Conservation (phyloP, 129 eudicot genomes). For the Apium graveolens region DNA sequence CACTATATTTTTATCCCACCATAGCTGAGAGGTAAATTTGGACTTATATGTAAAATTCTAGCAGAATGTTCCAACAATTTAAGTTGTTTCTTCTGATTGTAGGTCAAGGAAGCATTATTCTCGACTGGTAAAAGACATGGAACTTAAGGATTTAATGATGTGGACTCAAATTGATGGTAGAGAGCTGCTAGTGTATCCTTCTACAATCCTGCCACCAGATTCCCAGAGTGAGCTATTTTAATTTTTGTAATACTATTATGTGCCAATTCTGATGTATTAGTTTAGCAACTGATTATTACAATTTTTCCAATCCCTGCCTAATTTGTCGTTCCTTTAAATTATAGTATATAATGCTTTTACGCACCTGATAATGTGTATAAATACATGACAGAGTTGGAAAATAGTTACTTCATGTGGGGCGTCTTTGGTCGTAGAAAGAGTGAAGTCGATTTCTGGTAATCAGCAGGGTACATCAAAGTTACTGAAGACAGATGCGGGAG, state of each 20-base stretch:
- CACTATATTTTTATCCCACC: conserved; percentile 1
- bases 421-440: not conserved
- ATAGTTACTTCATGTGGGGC: conserved; percentile 8
- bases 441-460: no score
- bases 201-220: not conserved
- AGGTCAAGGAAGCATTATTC: not conserved
- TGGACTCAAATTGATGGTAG: not conserved
- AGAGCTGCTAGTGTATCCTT: conserved; percentile 5
- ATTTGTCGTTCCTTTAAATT: not conserved
- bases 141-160: conserved; percentile 2
- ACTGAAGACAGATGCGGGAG: not conserved
- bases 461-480: not conserved
- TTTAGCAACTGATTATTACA: not conserved
- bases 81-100: not conserved
- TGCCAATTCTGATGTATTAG: not conserved
- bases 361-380: not conserved
- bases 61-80: not conserved
- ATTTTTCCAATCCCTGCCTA: not conserved
- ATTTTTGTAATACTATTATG: not conserved
- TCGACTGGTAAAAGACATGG: conserved; percentile 9
- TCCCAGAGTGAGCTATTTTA: conserved; percentile 4
- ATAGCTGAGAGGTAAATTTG: not conserved
- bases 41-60: not conserved
- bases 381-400: not conserved
- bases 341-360: not conserved